These are phyloP conservation scores for Saccharomyces uvarum DNA, from an alignment of 1,139 yeast genomes.

Conservation along the genomic window DNA sequence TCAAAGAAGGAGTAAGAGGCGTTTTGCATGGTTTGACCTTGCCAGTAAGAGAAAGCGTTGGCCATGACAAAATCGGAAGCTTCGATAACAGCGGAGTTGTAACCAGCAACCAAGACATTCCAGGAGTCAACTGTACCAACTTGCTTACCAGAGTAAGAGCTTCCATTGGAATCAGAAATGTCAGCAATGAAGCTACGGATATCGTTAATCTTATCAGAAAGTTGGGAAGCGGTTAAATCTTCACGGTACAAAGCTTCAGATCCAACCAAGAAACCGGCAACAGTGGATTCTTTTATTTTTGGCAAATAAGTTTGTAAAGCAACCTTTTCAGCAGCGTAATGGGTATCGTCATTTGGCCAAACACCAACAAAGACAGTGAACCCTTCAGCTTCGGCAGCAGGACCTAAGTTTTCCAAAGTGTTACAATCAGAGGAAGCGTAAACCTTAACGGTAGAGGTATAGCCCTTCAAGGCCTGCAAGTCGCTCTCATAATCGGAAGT, in stretches of 20 bases:
- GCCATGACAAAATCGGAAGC: conserved; percentile 82
- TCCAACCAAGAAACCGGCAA: conserved; percentile 75
- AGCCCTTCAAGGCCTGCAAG: conserved; percentile 46
- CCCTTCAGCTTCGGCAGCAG: conserved; percentile 72
- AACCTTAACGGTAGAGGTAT: conserved; percentile 62
- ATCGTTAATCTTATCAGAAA: conserved; percentile 55
- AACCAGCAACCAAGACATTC: conserved; percentile 82
- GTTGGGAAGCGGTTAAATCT: conserved; percentile 61
- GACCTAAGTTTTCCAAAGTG: conserved; percentile 73
- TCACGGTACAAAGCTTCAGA: conserved; percentile 87
- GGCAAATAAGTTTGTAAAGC: conserved; percentile 70
- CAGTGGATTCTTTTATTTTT: conserved; percentile 53
- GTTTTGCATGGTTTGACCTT: conserved; percentile 78
- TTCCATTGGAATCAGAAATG: conserved; percentile 73
- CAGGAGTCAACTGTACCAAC: conserved; percentile 96
- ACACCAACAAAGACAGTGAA: conserved; percentile 72
- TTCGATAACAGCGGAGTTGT: conserved; percentile 56
- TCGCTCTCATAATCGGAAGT: conserved; percentile 61
- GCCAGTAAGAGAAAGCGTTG: conserved; percentile 98
- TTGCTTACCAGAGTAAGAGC: conserved; percentile 59
- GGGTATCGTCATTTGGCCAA: conserved; percentile 83
- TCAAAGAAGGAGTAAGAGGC: conserved; percentile 87
- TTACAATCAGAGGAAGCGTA: conserved; percentile 86
- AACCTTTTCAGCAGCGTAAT: conserved; percentile 58
- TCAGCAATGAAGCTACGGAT: conserved; percentile 49